Conservation (phyloP, 257 asterid species). For the Penstemon barbatus region DNA sequence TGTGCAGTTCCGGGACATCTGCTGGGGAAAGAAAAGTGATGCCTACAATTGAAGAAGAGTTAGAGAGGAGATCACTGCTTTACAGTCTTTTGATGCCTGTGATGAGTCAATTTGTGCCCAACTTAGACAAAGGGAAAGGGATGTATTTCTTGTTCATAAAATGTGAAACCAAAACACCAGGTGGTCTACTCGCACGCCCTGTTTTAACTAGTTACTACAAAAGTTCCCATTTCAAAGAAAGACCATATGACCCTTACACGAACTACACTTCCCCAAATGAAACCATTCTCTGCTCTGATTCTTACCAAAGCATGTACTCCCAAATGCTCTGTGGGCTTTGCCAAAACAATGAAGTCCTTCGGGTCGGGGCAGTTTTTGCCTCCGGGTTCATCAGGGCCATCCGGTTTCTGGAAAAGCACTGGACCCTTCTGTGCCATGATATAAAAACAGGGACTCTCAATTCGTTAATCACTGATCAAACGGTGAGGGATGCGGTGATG, state of each 20-base stretch:
- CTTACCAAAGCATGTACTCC: constrained; percentile 91
- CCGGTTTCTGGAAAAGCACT: constrained; percentile 73
- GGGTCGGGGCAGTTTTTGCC: constrained; percentile 96
- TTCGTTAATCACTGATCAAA: constrained; percentile 50
- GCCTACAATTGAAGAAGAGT: constrained; percentile 86
- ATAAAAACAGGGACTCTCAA: constrained; percentile 63
- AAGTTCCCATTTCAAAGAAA: constrained; percentile 67
- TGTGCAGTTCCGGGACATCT: constrained; percentile 77
- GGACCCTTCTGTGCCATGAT: constrained; percentile 65
- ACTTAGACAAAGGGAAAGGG: constrained; percentile 79
- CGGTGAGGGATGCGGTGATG: constrained; percentile 54
- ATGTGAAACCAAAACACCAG: constrained; percentile 72
- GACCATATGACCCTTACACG: constrained; percentile 86
- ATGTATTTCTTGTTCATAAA: constrained; percentile 84
- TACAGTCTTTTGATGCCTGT: constrained; percentile 94
- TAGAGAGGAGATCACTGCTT: constrained; percentile 64
- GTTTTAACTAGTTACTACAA: constrained; percentile 86
- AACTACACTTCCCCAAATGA: constrained; percentile 93
- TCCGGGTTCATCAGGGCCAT: constrained; percentile 91
- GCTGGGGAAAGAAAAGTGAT: constrained; percentile 92
- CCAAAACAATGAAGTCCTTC: constrained; percentile 66
- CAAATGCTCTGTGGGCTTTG: constrained; percentile 90
- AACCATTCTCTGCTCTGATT: constrained; percentile 76
- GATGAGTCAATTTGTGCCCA: constrained; percentile 73
- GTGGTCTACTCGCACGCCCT: constrained; percentile 84